Conservation (phyloP, 768 basidiomycete species). For the Cubamyces lactineus region DNA sequence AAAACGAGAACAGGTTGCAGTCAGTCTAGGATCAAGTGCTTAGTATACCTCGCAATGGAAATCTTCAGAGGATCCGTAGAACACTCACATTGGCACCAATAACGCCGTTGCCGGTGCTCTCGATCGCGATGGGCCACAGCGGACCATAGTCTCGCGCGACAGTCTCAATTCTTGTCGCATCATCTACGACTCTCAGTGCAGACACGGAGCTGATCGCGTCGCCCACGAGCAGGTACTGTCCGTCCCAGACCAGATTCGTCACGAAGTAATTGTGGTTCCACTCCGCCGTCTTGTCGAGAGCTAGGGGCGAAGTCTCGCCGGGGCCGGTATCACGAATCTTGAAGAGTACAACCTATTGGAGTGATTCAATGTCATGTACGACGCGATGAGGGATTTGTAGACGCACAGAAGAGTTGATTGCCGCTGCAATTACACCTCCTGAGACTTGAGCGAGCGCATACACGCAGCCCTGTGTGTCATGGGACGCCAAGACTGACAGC, state of each 20-base stretch:
- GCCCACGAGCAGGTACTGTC: conserved; percentile 64
- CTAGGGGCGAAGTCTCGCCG: conserved; percentile 34
- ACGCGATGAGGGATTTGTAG: not conserved
- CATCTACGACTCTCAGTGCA: conserved; percentile 54
- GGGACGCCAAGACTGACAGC: conserved; percentile 43
- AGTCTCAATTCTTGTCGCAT: conserved; percentile 39
- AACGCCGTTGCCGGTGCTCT: conserved; percentile 57
- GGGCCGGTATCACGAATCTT: conserved; percentile 52
- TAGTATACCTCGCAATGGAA: not conserved
- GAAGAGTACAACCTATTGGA: conserved; percentile 31
- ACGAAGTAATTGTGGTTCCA: conserved; percentile 89
- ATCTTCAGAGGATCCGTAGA: conserved; percentile 15
- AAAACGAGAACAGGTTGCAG: conserved; percentile 68
- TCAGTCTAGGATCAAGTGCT: conserved; percentile 50
- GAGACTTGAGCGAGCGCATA: conserved; percentile 57
- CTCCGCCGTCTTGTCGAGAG: conserved; percentile 48
- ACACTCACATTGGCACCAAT: conserved; percentile 76
- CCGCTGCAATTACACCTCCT: conserved; percentile 58
- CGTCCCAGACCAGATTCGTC: conserved; percentile 60
- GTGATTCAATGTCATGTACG: not conserved
- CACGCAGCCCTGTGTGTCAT: conserved; percentile 64
- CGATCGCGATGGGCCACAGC: conserved; percentile 72
- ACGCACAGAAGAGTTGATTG: conserved; percentile 78
- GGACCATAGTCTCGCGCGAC: conserved; percentile 77
- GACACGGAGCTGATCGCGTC: conserved; percentile 84